These are phyloP conservation scores for Gillenia trifoliata DNA, from an alignment of 306 rosid genomes.

Conservation along the genomic window DNA sequence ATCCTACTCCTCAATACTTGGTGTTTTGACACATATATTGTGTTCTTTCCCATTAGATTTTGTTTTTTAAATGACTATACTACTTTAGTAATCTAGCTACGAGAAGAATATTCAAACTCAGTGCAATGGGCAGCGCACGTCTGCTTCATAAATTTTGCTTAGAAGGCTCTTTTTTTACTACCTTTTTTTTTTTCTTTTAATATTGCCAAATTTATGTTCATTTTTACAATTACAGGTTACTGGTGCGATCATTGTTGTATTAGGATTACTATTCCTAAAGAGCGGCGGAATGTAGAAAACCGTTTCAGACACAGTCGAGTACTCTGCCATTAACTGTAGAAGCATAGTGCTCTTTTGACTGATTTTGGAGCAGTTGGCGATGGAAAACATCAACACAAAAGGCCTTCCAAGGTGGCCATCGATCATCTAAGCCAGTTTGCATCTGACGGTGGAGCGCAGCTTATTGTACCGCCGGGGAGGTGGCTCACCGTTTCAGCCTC, in stretches of 20 bases:
- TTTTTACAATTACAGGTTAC: background rate
- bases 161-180: too few relatives aligned
- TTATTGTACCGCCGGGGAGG: conserved; percentile 74
- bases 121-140: too few relatives aligned
- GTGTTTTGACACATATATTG: too few relatives aligned
- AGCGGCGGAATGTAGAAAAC: conserved; percentile 28
- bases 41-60: too few relatives aligned
- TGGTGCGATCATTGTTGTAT: background rate
- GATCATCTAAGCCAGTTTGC: conserved; percentile 40
- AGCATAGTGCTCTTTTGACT: conserved; percentile 52
- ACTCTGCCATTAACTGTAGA: conserved; percentile 51
- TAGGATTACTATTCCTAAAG: conserved; percentile 17
- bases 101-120: too few relatives aligned
- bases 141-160: too few relatives aligned
- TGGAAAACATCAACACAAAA: conserved; percentile 62
- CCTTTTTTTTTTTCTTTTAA: too few relatives aligned
- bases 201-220: background rate
- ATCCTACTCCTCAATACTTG: too few relatives aligned
- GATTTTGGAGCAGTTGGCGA: conserved; percentile 85
- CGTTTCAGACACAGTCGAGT: conserved; percentile 10
- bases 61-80: too few relatives aligned
- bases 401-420: conserved; percentile 58
- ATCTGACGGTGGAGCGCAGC: conserved; percentile 64
- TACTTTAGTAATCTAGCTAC: too few relatives aligned
- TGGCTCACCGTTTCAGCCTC: conserved; percentile 87